Percentiles rank a stretch among this genome's conserved stretches.
Conservation (phyloP, 352 stramenopile species). For the Pythium diclinum region DNA sequence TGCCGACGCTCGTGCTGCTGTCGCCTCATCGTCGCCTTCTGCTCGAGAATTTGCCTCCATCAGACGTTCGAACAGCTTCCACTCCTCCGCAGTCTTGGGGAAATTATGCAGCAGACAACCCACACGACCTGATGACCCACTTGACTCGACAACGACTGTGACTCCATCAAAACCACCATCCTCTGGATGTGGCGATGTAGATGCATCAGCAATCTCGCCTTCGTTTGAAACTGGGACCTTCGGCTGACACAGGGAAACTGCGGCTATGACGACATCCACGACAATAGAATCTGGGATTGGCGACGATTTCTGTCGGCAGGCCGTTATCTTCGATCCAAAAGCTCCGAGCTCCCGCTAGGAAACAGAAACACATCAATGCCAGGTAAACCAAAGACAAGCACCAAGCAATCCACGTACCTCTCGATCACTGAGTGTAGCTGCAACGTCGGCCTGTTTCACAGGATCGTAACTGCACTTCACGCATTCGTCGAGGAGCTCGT, state of each 20-base stretch:
- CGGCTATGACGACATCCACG: slow-evolving; percentile 50
- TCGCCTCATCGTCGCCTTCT: slow-evolving; percentile 9
- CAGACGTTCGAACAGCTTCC: slow-evolving; percentile 49
- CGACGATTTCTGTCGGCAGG: slow-evolving; percentile 46
- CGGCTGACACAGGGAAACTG: slow-evolving; percentile 17
- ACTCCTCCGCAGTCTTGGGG: slow-evolving; percentile 46
- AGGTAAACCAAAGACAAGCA: not conserved
- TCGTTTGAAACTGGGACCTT: not conserved
- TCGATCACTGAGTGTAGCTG: slow-evolving; percentile 31
- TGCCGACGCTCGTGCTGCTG: not conserved
- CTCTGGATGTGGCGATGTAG: not conserved
- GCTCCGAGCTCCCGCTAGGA: slow-evolving; percentile 45
- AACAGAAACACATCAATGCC: slow-evolving; percentile 1
- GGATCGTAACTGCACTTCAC: slow-evolving; percentile 50
- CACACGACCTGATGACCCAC: not conserved
- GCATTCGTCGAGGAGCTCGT: slow-evolving; percentile 51
- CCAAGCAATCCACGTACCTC: slow-evolving; percentile 38
- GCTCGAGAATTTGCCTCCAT: not conserved
- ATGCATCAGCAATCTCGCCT: not conserved
- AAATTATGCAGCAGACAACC: slow-evolving; percentile 59
- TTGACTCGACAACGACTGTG: not conserved
- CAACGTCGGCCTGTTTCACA: slow-evolving; percentile 41
- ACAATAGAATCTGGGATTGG: slow-evolving; percentile 39
- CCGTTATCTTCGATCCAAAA: slow-evolving; percentile 43
- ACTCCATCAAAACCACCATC: not conserved